These are phyloP conservation scores for Colletotrichum lini DNA, from an alignment of 2,329 filamentous ascomycete species.

Conservation along the genomic window DNA sequence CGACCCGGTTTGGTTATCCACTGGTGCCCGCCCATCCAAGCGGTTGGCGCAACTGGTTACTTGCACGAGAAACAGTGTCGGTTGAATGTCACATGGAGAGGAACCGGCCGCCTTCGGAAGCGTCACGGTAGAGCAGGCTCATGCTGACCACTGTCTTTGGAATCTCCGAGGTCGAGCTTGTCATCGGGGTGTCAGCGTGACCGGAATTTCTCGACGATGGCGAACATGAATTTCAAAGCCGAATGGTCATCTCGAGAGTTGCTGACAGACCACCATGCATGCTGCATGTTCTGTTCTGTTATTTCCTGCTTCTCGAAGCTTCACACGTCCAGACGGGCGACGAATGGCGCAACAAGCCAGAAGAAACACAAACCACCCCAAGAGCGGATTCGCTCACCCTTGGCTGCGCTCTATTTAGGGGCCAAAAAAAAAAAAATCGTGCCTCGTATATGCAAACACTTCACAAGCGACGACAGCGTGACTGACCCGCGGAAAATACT, in stretches of 20 bases:
- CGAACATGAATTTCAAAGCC: background rate
- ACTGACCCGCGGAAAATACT: background rate
- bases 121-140: too few relatives aligned
- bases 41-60: background rate
- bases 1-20: background rate
- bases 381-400: too few relatives aligned
- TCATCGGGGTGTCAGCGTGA: background rate
- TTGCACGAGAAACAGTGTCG: background rate
- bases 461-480: conserved; percentile 1
- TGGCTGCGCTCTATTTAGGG: too few relatives aligned
- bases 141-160: background rate
- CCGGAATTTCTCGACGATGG: background rate
- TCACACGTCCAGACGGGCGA: too few relatives aligned
- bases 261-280: too few relatives aligned
- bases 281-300: too few relatives aligned
- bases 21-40: background rate
- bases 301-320: too few relatives aligned
- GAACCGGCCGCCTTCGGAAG: too few relatives aligned
- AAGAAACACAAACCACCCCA: too few relatives aligned
- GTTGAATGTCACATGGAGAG: background rate
- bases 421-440: background rate
- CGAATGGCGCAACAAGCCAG: too few relatives aligned
- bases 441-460: conserved; percentile 6
- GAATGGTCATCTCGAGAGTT: too few relatives aligned
- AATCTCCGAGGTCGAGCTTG: background rate